phyloP scores from a whole-genome alignment of 176 grass and related monocot species.

The Avena atlantica region DNA sequence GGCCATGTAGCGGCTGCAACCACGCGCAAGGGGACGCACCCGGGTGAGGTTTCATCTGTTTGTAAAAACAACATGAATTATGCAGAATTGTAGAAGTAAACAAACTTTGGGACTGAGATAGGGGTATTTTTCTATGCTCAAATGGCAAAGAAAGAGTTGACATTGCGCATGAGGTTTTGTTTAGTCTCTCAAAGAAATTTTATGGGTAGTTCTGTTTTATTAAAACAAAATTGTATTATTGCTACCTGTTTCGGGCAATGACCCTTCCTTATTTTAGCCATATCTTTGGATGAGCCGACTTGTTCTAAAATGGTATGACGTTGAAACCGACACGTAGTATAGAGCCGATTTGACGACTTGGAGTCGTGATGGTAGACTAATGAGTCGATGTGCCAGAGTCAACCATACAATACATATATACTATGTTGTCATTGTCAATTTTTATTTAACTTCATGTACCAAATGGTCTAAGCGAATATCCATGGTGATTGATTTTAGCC shows the following conservation, averaged over 20 bases:
- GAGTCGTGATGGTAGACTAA: background rate
- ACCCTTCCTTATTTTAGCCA: background rate
- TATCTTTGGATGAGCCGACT: background rate
- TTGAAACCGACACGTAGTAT: background rate
- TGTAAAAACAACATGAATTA: slow-evolving; percentile 30
- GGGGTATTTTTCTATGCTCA: no score
- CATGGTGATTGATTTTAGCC: background rate
- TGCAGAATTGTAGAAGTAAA: slow-evolving; percentile 39
- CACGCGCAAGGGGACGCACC: background rate
- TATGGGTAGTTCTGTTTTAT: background rate
- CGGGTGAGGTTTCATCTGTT: slow-evolving; percentile 28
- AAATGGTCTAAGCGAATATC: background rate
- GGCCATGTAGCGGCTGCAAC: background rate
- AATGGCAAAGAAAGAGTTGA: slow-evolving; percentile 32
- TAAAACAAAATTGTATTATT: slow-evolving; percentile 1
- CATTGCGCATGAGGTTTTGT: background rate
- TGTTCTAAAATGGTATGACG: background rate
- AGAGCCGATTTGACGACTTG: background rate
- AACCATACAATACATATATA: background rate
- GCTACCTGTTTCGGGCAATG: background rate
- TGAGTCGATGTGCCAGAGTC: background rate
- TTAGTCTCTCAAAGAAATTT: background rate
- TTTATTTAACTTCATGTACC: background rate
- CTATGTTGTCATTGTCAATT: background rate
- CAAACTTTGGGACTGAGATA: background rate